phyloP scores from a whole-genome alignment of 2,329 filamentous ascomycete genomes.

The Diplodia mutila region DNA sequence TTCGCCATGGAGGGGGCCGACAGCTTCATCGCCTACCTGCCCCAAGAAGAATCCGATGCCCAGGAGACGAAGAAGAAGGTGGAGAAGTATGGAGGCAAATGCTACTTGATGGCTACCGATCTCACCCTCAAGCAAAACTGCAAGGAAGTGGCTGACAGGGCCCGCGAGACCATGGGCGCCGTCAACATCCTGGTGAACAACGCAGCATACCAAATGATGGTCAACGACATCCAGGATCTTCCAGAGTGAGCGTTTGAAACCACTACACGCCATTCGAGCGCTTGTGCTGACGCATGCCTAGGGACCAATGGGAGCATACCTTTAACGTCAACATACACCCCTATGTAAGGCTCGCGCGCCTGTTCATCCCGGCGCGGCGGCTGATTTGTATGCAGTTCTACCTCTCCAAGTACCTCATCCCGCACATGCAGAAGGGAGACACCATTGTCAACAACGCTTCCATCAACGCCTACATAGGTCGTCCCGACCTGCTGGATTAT shows the following conservation, averaged over 20 bases:
- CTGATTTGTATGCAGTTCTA: constrained; percentile 58
- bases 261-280: neutral
- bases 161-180: constrained; percentile 65
- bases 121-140: constrained; percentile 69
- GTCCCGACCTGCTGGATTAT: constrained; percentile 80
- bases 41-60: constrained; percentile 76
- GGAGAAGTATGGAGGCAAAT: constrained; percentile 67
- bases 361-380: too few relatives aligned
- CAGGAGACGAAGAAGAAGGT: constrained; percentile 73
- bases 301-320: constrained; percentile 77
- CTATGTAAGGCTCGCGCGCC: constrained; percentile 43
- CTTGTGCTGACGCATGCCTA: constrained; percentile 38
- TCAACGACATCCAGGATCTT: constrained; percentile 71
- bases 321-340: constrained; percentile 85
- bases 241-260: constrained; percentile 58
- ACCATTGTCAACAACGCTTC: constrained; percentile 86
- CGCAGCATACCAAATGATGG: constrained; percentile 74
- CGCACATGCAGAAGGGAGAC: constrained; percentile 73
- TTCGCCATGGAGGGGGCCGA: constrained; percentile 82
- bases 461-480: constrained; percentile 81
- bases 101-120: constrained; percentile 67
- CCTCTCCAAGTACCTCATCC: constrained; percentile 74
- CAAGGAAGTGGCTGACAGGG: constrained; percentile 68
- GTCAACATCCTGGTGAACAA: constrained; percentile 80
- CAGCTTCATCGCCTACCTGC: constrained; percentile 72